phyloP scores from a whole-genome alignment of 805 yeast species.

The Teunomyces tritomae region DNA sequence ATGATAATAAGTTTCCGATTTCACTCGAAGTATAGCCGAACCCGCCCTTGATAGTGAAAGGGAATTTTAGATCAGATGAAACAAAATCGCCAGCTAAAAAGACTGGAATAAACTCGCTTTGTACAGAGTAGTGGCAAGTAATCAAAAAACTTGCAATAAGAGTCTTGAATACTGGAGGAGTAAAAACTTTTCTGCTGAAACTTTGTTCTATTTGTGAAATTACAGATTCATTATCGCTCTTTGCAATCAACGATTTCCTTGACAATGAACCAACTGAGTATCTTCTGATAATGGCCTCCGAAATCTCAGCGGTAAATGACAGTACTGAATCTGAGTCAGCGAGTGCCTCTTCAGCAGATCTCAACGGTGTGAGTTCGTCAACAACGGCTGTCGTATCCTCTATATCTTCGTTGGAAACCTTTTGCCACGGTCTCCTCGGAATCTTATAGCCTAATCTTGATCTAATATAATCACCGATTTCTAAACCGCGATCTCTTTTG shows the following conservation, averaged over 20 bases:
- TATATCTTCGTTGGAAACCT: not conserved
- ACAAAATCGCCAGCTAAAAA: slow-evolving; percentile 40
- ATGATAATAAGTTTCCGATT: slow-evolving; percentile 51
- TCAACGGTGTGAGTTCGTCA: not conserved
- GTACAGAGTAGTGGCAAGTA: slow-evolving; percentile 49
- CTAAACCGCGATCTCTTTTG: slow-evolving; percentile 45
- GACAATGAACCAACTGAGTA: slow-evolving; percentile 14
- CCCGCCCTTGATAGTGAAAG: slow-evolving; percentile 51
- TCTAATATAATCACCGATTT: slow-evolving; percentile 38
- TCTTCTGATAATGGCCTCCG: slow-evolving; percentile 14
- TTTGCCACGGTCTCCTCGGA: slow-evolving; percentile 1
- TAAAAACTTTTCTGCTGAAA: slow-evolving; percentile 22
- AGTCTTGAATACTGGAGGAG: slow-evolving; percentile 28
- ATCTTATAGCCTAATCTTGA: not conserved
- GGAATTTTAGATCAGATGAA: slow-evolving; percentile 37
- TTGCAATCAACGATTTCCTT: slow-evolving; percentile 10
- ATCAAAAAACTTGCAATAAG: slow-evolving; percentile 38
- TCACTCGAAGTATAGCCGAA: slow-evolving; percentile 45
- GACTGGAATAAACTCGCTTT: slow-evolving; percentile 55
- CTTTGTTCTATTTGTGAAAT: slow-evolving; percentile 12
- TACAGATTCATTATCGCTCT: not conserved
- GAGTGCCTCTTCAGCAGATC: not conserved
- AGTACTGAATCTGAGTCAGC: not conserved
- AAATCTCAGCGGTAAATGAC: not conserved
- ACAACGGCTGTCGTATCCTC: not conserved